Base-by-base conservation (phyloP, 768 basidiomycete genomes). In the Coprinopsis sp. region DNA sequence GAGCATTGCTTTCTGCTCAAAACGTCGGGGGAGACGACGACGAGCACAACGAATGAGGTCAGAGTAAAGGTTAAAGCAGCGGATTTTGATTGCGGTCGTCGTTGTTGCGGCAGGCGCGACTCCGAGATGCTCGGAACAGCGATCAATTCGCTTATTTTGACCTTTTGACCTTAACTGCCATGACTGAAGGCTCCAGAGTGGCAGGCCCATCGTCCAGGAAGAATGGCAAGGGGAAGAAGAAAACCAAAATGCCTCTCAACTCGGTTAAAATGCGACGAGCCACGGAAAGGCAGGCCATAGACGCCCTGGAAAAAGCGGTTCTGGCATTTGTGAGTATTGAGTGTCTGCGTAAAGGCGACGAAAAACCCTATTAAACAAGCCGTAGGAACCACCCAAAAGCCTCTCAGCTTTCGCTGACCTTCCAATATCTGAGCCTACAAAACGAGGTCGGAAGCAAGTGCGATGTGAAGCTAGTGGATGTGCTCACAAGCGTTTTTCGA, bases 341-440 rank as follows among this genome's bases (percentile, higher is more conserved):
- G 21, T 46, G 19, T 14, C 13, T 44, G 19, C 6, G 28, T 14
- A 12, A 18, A 18, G 19, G 16, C n/a, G 8, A 44, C 8, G 11
- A 28, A 24, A 33, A 42, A 22, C 12, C 21, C 50, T 12, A 33
- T 29, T 38, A n/a, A 38, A 56, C 21, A 60, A 47, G 40, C 25
- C 23, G 34, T 57, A 88, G 86, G 72, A 72, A 33, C 62, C 78
- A 3, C 64, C 76, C 5, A 65, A 68, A 2, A 76, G 71, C 27
- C 60, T 85, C 19, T 74, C 72, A 46, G 64, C 73, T 3, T 93
- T 93, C 62, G 56, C 76, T 18, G 82, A 88, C 56, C 73, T 93
- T 16, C 91, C 91, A 5, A 78, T 95, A 33, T 92, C 89, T 0
- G 73, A 80, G 11, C 63, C 70, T 13, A 91, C 91, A 2, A 84